Base-by-base conservation (phyloP, 2,329 filamentous ascomycete genomes). In the Ramichloridium luteum region DNA sequence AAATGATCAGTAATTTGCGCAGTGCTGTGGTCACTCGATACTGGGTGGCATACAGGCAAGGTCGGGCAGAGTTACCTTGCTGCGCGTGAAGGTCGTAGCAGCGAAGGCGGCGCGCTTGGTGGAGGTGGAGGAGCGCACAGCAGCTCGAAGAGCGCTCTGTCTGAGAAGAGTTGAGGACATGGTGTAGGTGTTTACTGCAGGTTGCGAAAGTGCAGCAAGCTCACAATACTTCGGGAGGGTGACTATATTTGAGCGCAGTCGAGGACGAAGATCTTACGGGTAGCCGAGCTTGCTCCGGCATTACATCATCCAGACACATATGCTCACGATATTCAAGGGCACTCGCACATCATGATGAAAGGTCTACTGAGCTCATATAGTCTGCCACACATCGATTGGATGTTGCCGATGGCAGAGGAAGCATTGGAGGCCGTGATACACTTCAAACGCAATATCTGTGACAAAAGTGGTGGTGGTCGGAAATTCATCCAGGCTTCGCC, bases 1-100 rank as follows among this genome's bases (percentile, higher is more conserved):
- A n/a, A n/a, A n/a, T n/a, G n/a, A 9, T 3, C 5, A 10, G 15
- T 28, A 13, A 28, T 32, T 30, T 35, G 30, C 9, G 15, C n/a
- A 12, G 6, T n/a, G n/a, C n/a, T n/a, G n/a, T n/a, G n/a, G n/a
- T n/a, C n/a, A n/a, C n/a, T n/a, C n/a, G n/a, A n/a, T n/a, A n/a
- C n/a, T n/a, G n/a, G n/a, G n/a, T n/a, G 16, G 26, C 72, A 41
- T 68, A 83, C 79, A 85, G 49, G 74, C 56, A 9, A 96, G 77
- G 53, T 94, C 86, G 43, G 90, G 90, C 25, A 98, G 79, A 25
- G 86, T 93, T 31, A 82, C 88, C 69, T 94, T 94, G 63, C 74
- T 76, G 51, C 85, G 77, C 48, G 78, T 70, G 53, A 92, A 92
- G 55, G 72, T 80, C 48, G 77, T 78, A 59, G 74, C 74, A 44